Evolutionary conservation across 1,284 basidiomycete species (phyloP).

Genomic region (Amylostereum areolatum): DNA sequence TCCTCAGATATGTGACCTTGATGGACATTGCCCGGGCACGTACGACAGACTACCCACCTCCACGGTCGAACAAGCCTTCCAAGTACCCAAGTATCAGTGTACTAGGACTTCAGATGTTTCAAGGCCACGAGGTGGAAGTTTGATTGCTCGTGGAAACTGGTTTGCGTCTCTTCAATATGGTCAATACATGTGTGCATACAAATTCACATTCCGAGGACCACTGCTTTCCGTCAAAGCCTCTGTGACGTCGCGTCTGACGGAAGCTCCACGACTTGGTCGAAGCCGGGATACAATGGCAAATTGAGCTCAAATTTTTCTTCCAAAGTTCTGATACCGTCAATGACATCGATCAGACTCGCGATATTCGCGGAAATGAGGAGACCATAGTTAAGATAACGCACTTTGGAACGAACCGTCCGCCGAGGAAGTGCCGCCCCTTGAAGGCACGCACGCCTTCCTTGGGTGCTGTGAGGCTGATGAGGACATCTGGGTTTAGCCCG

Average conservation of each 20-base stretch:
- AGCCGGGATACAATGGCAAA: conserved; percentile 70
- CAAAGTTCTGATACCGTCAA: conserved; percentile 35
- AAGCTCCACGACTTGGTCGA: conserved; percentile 78
- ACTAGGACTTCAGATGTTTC: too few relatives aligned
- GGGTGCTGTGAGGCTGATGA: conserved; percentile 91
- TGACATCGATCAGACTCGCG: neutral
- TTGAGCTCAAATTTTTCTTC: conserved; percentile 73
- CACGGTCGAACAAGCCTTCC: too few relatives aligned
- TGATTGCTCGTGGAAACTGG: too few relatives aligned
- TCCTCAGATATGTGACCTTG: too few relatives aligned
- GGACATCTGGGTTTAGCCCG: conserved; percentile 68
- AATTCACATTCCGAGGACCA: too few relatives aligned
- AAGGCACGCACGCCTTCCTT: conserved; percentile 82
- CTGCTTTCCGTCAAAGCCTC: too few relatives aligned
- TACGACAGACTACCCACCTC: too few relatives aligned
- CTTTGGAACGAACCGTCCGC: conserved; percentile 89
- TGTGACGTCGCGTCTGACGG: conserved; percentile 9
- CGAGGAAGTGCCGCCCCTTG: conserved; percentile 83
- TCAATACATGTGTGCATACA: too few relatives aligned
- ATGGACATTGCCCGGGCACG: too few relatives aligned
- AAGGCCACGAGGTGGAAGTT: too few relatives aligned
- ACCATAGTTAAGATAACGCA: conserved; percentile 21
- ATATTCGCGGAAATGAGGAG: neutral
- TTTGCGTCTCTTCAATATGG: too few relatives aligned
- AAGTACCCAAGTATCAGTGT: too few relatives aligned